Evolutionary conservation across 192 early-diverging fungal genomes (phyloP), one percentile per base, ranked within the genome.

Genomic region (Paraglomus occultum): DNA sequence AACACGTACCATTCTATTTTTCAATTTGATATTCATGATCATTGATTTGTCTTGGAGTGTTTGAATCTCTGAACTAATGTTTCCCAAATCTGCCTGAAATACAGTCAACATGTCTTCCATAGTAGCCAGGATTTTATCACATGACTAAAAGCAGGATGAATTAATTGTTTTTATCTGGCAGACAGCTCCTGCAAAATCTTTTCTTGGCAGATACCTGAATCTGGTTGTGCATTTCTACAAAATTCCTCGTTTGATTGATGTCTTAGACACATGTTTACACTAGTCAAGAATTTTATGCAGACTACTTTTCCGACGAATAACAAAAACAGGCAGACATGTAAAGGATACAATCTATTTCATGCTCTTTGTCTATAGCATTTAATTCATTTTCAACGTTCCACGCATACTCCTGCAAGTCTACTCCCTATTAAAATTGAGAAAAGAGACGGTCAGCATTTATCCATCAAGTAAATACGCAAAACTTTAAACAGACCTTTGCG

Each of bases 1-100:
- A 59, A 48, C 40, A 66, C 54, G n/a, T 62, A 88, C 88, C 71
- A 85, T 90, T 54, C 95, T 79, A 77, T 98, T 98, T 64, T 89
- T 89, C 64, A 95, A 80, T 66, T 84, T 83, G 39, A 93, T 80
- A 71, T 84, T 93, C 90, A 97, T 92, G 6, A 82, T 76, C 18
- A 88, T 78, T 1, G 91, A 93, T 61, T 92, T 84, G 55, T 88
- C 87, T 74, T 99, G 95, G 51, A 99, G 75, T 10, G 80, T 88
- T 70, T 89, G 85, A 58, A 99, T 99, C 66, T 97, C 95, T 44
- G 81, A 81, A 68, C 89, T 92, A 43, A 99, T 94, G 44, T 87
- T 88, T 22, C 93, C 93, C 17, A 99, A 82, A 73, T 94, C 91
- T 48, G 82, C 84, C 64, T 97, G 92, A 72, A 96, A 97, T 43